Conservation (phyloP, 176 grass and related monocot species). For the Bonia amplexicaulis region DNA sequence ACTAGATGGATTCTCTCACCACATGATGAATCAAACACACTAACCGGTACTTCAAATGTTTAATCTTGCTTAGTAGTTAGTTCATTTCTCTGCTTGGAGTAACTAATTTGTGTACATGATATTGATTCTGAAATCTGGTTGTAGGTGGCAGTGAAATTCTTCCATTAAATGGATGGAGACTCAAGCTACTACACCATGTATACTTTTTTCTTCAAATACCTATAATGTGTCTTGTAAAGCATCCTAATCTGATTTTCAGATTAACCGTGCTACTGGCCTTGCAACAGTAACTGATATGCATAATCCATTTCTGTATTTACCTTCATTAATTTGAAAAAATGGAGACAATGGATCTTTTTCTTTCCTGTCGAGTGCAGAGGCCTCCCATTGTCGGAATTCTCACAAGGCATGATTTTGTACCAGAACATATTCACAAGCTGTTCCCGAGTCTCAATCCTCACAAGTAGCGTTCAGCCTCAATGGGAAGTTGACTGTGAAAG, state of each 20-base stretch:
- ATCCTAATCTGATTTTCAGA: neutral
- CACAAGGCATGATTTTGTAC: constrained; percentile 82
- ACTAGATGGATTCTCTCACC: neutral
- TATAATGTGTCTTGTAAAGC: neutral
- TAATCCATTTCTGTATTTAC: neutral
- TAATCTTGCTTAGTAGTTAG: neutral
- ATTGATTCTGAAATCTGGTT: neutral
- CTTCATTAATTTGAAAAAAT: neutral
- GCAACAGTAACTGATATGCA: neutral
- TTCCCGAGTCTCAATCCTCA: constrained; percentile 54
- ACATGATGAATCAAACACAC: neutral
- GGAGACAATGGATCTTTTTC: neutral
- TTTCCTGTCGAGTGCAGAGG: constrained; percentile 57
- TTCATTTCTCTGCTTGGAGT: constrained; percentile 1
- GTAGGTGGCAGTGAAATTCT: neutral
- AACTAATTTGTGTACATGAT: neutral
- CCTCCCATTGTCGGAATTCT: constrained; percentile 84
- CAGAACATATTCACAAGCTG: constrained; percentile 67
- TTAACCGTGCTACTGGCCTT: neutral
- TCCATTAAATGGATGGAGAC: neutral
- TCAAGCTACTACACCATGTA: neutral
- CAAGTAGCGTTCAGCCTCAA: constrained; percentile 26
- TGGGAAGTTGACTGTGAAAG: constrained; percentile 24
- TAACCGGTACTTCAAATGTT: neutral
- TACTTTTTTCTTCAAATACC: neutral